Evolutionary conservation across 2,329 filamentous ascomycete species (phyloP).

Genomic region (Venturia carpophila): DNA sequence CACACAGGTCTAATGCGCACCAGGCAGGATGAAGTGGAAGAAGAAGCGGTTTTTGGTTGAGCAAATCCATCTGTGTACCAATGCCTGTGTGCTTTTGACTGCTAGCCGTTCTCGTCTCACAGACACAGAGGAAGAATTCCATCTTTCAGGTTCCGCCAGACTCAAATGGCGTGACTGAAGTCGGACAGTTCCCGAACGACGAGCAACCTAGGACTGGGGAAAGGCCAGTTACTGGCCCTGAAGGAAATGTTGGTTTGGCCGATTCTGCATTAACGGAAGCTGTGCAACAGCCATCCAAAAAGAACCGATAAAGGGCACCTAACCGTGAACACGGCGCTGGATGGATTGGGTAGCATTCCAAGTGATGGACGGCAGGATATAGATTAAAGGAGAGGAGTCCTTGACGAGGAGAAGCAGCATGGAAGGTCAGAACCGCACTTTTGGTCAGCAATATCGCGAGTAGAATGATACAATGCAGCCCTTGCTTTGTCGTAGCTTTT

Average conservation of each 20-base stretch:
- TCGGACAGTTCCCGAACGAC: constrained; percentile 10
- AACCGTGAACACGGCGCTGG: constrained; percentile 9
- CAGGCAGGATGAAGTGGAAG: constrained; percentile 1
- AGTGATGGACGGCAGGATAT: constrained; percentile 13
- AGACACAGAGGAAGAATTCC: constrained; percentile 2
- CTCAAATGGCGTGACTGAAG: background rate
- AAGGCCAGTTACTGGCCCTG: constrained; percentile 6
- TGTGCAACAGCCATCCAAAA: constrained; percentile 6
- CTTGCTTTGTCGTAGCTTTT: constrained; percentile 7
- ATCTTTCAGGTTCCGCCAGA: constrained; percentile 6
- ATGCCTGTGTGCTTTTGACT: constrained; percentile 1
- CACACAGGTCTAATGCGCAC: constrained; percentile 12
- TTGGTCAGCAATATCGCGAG: background rate
- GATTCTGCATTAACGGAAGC: constrained; percentile 18
- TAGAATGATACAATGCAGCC: constrained; percentile 4
- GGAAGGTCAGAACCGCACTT: background rate
- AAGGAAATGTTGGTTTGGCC: constrained; percentile 5
- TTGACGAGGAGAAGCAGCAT: background rate
- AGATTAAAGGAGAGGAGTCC: constrained; percentile 8
- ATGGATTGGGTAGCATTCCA: constrained; percentile 13
- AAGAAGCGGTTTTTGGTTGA: constrained; percentile 1
- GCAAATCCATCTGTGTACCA: background rate
- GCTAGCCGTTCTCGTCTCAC: constrained; percentile 12
- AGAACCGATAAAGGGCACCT: background rate
- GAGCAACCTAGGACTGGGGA: constrained; percentile 3